Base-by-base conservation (phyloP, 768 basidiomycete genomes). In the Calocera viscosa region DNA sequence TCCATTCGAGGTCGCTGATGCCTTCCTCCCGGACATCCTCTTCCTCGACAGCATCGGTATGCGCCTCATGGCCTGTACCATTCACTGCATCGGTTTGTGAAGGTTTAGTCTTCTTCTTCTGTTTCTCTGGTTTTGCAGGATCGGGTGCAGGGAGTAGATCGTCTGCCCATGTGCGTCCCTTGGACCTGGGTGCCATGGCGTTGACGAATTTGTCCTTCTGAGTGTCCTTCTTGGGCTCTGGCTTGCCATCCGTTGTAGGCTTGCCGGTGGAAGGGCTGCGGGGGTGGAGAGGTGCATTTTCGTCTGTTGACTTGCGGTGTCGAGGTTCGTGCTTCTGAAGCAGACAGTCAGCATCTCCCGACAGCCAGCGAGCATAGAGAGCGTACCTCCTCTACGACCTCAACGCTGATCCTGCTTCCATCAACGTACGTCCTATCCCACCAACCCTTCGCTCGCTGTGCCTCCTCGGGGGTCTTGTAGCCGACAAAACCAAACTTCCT, bases 401-500 rank as follows among this genome's bases (percentile, higher is more conserved):
- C 81, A 1, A 94, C 92, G 67, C 75, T 84, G 63, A 97, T 84
- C 68, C 87, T 82, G 10, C 86, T 82, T 7, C 90, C 87, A 53
- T 87, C 91, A 32, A 97, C 81, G 74, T 88, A 98, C 0, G 88
- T 90, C 26, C 83, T 81, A 75, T 94, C 85, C 70, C 89, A 94
- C 88, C 89, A 98, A 38, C 86, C 83, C 73, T 83, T 84, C 0
- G 90, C 94, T 2, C 80, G 79, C 5, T 76, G 67, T 0, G 95
- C 95, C 67, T 96, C 90, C 32, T 82, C 78, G 33, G 87, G 81
- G 0, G 86, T 83, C 77, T 90, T 92, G 80, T 86, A 97, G 0
- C 96, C 96, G 10, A 95, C 81, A 72, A 98, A 99, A 0, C 90
- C 96, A 74, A 99, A 94, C 35, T 90, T 82, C 8, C 96, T 81